Evolutionary conservation across 2,329 filamentous ascomycete genomes (phyloP).

Genomic region (Aspergillus chevalieri): DNA sequence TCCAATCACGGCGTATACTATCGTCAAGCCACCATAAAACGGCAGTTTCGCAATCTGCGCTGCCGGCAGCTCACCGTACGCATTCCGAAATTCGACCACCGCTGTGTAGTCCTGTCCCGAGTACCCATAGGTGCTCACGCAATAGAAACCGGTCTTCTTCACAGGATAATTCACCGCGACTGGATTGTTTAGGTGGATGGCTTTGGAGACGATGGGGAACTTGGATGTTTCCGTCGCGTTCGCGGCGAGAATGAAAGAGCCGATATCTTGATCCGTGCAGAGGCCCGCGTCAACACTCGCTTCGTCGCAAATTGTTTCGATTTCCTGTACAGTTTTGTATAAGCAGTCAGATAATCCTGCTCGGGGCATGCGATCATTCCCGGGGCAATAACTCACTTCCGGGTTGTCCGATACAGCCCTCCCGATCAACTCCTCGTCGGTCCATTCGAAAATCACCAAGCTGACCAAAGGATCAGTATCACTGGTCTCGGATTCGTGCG

Average conservation of each 20-base stretch:
- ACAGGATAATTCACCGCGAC: conserved; percentile 71
- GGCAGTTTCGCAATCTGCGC: conserved; percentile 95
- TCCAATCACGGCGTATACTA: conserved; percentile 83
- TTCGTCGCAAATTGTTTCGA: conserved; percentile 70
- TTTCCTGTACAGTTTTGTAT: conserved; percentile 36
- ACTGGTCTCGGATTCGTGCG: conserved; percentile 53
- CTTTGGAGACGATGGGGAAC: conserved; percentile 69
- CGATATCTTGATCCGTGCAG: conserved; percentile 72
- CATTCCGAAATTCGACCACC: conserved; percentile 86
- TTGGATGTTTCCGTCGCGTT: conserved; percentile 68
- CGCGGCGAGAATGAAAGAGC: conserved; percentile 73
- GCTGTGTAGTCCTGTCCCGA: conserved; percentile 65
- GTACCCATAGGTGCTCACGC: conserved; percentile 72
- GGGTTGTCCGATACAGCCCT: conserved; percentile 52
- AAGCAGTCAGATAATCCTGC: conserved; percentile 22
- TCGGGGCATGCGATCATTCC: not conserved
- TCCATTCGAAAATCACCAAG: conserved; percentile 90
- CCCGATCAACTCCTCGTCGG: conserved; percentile 73
- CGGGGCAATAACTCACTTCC: conserved; percentile 41
- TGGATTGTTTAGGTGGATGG: conserved; percentile 73
- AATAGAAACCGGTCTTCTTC: conserved; percentile 92
- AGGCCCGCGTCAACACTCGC: conserved; percentile 60
- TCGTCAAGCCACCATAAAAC: conserved; percentile 91
- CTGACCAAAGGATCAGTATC: conserved; percentile 70
- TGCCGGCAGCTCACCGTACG: conserved; percentile 90